These are phyloP conservation scores for Exsudoporus floridanus DNA, from an alignment of 1,284 basidiomycete genomes.

Conservation along the genomic window DNA sequence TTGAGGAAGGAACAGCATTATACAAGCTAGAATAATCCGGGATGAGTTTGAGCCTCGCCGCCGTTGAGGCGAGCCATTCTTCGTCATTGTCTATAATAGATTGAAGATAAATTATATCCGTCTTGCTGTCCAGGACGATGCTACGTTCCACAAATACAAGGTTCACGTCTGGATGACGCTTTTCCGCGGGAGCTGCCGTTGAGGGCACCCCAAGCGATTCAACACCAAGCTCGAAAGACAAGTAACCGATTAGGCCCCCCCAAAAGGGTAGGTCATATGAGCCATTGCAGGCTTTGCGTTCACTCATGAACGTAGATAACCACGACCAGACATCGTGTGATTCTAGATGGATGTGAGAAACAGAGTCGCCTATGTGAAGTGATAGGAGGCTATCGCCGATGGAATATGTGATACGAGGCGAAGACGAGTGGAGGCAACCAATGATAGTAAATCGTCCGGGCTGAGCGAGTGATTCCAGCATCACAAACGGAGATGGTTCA, in stretches of 20 bases:
- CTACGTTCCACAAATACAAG: slow-evolving; percentile 75
- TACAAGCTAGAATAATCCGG: slow-evolving; percentile 25
- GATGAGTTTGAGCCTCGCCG: slow-evolving; percentile 24
- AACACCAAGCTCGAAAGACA: slow-evolving; percentile 77
- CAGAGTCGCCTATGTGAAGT: slow-evolving; percentile 37
- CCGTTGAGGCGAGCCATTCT: slow-evolving; percentile 53
- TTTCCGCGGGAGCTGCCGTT: slow-evolving; percentile 18
- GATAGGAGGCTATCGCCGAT: slow-evolving; percentile 51
- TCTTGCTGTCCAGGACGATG: slow-evolving; percentile 59
- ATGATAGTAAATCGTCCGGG: slow-evolving; percentile 76
- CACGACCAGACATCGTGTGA: slow-evolving; percentile 65
- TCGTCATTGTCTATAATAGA: slow-evolving; percentile 59
- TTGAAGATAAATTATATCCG: slow-evolving; percentile 56
- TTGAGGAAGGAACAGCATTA: slow-evolving; percentile 20
- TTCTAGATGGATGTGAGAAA: slow-evolving; percentile 39
- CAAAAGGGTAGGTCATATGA: slow-evolving; percentile 63
- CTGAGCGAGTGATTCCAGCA: slow-evolving; percentile 71
- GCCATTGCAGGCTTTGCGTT: slow-evolving; percentile 48
- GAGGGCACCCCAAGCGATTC: slow-evolving; percentile 47
- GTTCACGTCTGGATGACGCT: slow-evolving; percentile 65
- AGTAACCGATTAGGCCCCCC: slow-evolving; percentile 71
- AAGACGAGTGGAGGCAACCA: slow-evolving; percentile 51
- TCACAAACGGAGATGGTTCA: slow-evolving; percentile 61
- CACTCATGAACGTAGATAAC: slow-evolving; percentile 65
- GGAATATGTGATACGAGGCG: slow-evolving; percentile 57